These are phyloP conservation scores for Starmerella etchellsii DNA, from an alignment of 805 yeast species.

Conservation along the genomic window DNA sequence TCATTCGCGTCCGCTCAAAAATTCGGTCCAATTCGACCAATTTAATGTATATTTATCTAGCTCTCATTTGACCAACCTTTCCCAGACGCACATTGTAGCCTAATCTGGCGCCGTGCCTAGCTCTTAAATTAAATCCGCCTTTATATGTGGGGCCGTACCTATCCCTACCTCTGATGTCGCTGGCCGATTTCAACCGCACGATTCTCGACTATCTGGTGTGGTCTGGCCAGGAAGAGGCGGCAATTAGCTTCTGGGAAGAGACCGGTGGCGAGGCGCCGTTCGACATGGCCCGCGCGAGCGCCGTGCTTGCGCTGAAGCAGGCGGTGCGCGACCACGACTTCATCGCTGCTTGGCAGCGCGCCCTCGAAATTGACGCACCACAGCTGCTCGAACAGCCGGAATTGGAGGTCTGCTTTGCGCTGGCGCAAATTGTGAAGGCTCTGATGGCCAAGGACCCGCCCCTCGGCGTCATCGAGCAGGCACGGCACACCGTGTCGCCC, in stretches of 20 bases:
- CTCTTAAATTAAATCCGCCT: neutral
- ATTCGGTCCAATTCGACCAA: too few species aligned
- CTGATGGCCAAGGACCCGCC: neutral
- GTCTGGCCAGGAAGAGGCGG: conserved; percentile 2
- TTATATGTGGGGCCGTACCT: neutral
- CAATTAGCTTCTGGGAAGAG: neutral
- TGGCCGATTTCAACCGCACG: neutral
- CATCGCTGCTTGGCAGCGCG: neutral
- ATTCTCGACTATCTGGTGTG: neutral
- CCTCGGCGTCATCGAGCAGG: neutral
- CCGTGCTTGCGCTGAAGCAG: neutral
- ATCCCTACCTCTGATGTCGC: neutral
- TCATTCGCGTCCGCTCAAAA: too few species aligned
- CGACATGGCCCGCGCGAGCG: neutral
- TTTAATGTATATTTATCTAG: too few species aligned
- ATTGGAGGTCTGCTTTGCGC: neutral
- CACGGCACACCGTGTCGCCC: neutral
- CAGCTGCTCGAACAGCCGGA: neutral
- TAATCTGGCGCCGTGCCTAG: neutral
- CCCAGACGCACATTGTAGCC: too few species aligned
- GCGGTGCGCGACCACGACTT: neutral
- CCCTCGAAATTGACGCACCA: neutral
- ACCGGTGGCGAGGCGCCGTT: neutral
- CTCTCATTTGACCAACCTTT: too few species aligned
- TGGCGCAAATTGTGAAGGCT: neutral